Evolutionary conservation across 2,329 filamentous ascomycete species (phyloP).

Genomic region (Sporothrix inflata): DNA sequence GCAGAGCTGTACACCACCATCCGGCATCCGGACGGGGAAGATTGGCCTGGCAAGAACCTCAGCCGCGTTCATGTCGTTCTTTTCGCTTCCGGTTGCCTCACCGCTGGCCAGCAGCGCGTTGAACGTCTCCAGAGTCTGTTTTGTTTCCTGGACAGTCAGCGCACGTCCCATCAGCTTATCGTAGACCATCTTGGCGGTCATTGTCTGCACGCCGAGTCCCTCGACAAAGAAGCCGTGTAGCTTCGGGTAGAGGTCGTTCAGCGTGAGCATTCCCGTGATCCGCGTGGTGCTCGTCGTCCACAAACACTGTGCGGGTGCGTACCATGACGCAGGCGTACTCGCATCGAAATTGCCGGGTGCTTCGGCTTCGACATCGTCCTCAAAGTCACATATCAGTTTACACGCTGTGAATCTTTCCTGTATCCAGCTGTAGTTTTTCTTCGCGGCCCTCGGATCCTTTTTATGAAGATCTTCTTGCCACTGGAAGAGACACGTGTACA

Average conservation of each 20-base stretch:
- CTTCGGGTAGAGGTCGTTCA: slow-evolving; percentile 20
- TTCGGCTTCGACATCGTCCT: too few relatives aligned
- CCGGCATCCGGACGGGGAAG: slow-evolving; percentile 19
- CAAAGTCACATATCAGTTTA: too few relatives aligned
- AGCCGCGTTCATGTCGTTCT: background rate
- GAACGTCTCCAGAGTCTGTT: slow-evolving; percentile 18
- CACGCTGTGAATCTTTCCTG: too few relatives aligned
- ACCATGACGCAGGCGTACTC: too few relatives aligned
- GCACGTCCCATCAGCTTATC: slow-evolving; percentile 9
- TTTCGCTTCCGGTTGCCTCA: background rate
- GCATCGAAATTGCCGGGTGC: too few relatives aligned
- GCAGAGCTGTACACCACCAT: slow-evolving; percentile 15
- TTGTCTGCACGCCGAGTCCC: slow-evolving; percentile 19
- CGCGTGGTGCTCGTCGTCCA: slow-evolving; percentile 24
- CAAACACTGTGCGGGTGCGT: slow-evolving; percentile 5
- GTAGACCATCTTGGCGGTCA: slow-evolving; percentile 27
- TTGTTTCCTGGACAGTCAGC: slow-evolving; percentile 12
- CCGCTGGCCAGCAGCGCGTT: slow-evolving; percentile 23
- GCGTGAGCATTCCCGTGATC: slow-evolving; percentile 15
- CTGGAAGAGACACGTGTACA: background rate
- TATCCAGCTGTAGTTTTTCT: too few relatives aligned
- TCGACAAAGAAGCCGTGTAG: slow-evolving; percentile 11
- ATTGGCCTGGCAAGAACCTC: background rate
- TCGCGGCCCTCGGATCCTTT: background rate
- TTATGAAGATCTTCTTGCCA: background rate